A percentile compares a stretch with the other conserved stretches of the same genome.
Evolutionary conservation across 2,329 filamentous ascomycete species (phyloP).

Genomic region (Arthroderma sp.): DNA sequence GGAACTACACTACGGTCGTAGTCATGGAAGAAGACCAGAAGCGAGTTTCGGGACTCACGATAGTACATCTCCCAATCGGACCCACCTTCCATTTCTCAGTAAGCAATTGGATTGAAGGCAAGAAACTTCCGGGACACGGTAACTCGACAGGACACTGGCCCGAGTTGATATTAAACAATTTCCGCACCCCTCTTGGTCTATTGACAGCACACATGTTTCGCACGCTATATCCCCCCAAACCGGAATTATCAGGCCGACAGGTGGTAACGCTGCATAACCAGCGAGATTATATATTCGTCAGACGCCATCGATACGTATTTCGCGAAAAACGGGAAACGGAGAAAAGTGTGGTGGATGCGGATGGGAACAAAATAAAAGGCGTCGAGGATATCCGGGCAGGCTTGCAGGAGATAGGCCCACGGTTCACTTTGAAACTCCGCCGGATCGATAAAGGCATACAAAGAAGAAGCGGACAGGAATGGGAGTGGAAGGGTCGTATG

Average conservation of each 20-base stretch:
- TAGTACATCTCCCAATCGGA: slow-evolving; percentile 70
- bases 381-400: slow-evolving; percentile 77
- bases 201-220: slow-evolving; percentile 77
- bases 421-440: slow-evolving; percentile 74
- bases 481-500: slow-evolving; percentile 94
- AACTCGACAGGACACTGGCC: slow-evolving; percentile 83
- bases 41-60: slow-evolving; percentile 63
- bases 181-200: slow-evolving; percentile 81
- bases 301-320: slow-evolving; percentile 84
- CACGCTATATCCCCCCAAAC: slow-evolving; percentile 62
- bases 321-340: slow-evolving; percentile 76
- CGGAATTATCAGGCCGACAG: slow-evolving; percentile 74
- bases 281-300: slow-evolving; percentile 88
- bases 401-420: slow-evolving; percentile 77
- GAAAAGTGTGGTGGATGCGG: slow-evolving; percentile 67
- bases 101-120: slow-evolving; percentile 79
- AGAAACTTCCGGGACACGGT: slow-evolving; percentile 77
- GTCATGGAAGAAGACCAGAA: slow-evolving; percentile 85
- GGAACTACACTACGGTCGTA: slow-evolving; percentile 70
- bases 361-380: slow-evolving; percentile 72
- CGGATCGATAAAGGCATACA: slow-evolving; percentile 83
- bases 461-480: slow-evolving; percentile 64
- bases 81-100: slow-evolving; percentile 90
- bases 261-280: slow-evolving; percentile 91
- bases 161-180: slow-evolving; percentile 84